Evolutionary conservation across 345 rosid species (phyloP), one percentile per base, ranked within the genome.

Genomic region (Pelargonium nanum): DNA sequence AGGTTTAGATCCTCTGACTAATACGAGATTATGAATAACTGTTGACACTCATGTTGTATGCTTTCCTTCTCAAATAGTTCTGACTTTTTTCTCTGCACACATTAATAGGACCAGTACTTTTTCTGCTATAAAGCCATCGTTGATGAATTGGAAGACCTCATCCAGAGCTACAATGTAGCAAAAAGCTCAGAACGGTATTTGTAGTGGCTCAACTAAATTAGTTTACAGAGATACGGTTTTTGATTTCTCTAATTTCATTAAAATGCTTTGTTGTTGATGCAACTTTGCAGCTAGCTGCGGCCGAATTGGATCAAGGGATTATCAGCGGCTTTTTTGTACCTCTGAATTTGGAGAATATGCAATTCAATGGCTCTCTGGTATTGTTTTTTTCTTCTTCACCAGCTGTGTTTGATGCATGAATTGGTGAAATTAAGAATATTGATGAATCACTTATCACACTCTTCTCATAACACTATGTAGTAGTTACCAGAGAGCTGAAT

Each of bases 41-140:
- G n/a, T n/a, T n/a, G n/a, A 25, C 45, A 44, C 22, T 19, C 2
- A 40, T 10, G 20, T 28, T 24, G 19, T 20, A 21, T 16, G 59
- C 65, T 22, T 23, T 45, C n/a, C 32, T 68, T 10, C n/a, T n/a
- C n/a, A n/a, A n/a, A n/a, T n/a, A n/a, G n/a, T n/a, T n/a, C 50
- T 56, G 15, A 28, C n/a, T 26, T 10, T 54, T 53, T 28, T 40
- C 30, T 20, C 32, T 6, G 61, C 26, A 12, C 48, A 62, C 52
- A 48, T 30, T 57, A 10, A 1, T 64, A 89, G 99, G 96, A 87
- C 22, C 99, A 89, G 81, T 89, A 81, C 61, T 24, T 59, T 25
- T 93, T 89, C 78, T 89, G 97, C 84, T 77, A 89, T 75, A 60
- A 66, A 7, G 97, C 85, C 0, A 76, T 89, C 53, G 64, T 80